Base-by-base conservation (phyloP, 108 stramenopile species). In the Pseudonitzschia multistriata region DNA sequence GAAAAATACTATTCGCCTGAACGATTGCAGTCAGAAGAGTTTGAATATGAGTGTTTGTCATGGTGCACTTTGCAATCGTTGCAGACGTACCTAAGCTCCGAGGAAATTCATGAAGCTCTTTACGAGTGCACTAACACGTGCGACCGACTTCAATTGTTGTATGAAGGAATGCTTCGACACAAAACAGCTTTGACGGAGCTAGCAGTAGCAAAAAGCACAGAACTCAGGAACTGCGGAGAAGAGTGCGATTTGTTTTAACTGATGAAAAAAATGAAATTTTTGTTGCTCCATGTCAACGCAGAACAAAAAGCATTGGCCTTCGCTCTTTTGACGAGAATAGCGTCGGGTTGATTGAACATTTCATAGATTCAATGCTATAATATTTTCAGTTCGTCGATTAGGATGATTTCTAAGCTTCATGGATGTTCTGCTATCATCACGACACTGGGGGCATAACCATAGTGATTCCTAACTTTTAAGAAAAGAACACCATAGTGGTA, bases 161-260 rank as follows among this genome's bases (percentile, higher is more conserved):
- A 80, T 72, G 77, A 77, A 3, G 36, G 76, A 21, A 84, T 90
- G 84, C 40, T 64, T 55, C 59, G 73, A 11, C 89, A 90, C 75
- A 55, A 62, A 45, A 50, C 49, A 30, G 68, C 71, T 49, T 52
- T 89, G 49, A 60, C 78, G 40, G 77, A 79, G 21, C 39, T 82
- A 45, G 76, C 80, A 14, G 40, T 72, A 52, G 66, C 65, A 10
- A 62, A 84, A 13, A 83, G 55, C 50, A 36, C 82, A 45, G 85
- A 86, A 27, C 56, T 89, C 30, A 30, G 21, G n/a, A 81, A 84
- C 40, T 89, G 88, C 64, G 85, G 88, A 0, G 88, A 89, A 68
- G 87, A 88, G 47, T 88, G 87, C 55, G 84, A 88, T 74, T 74
- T 85, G 64, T 83, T 76, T 76, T 85, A 70, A 71, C 14, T 53